Evolutionary conservation across 2,329 filamentous ascomycete genomes (phyloP), one percentile per base, ranked within the genome.

Genomic region (Macrophomina tecta): DNA sequence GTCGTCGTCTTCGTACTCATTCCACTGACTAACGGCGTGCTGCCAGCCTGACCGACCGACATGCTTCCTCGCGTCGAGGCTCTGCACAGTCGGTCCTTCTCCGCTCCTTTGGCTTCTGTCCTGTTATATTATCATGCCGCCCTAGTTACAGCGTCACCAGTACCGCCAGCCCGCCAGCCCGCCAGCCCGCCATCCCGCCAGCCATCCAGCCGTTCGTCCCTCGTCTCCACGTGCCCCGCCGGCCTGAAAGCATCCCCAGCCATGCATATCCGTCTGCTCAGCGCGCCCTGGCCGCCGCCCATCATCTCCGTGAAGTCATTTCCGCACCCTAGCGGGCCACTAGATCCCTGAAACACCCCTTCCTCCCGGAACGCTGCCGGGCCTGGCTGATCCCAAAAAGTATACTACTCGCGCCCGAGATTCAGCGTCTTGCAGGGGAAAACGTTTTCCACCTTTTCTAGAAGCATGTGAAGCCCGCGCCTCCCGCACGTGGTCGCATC

Each of bases 401-500:
- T 38, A 18, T 38, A 12, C 23, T 23, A 23, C 28, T 28, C 52
- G 52, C n/a, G 52, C 14, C 52, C 32, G 52, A 55, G 52, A 55
- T 55, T 55, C 52, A 38, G 34, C 52, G 32, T 12, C 28, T 52
- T 23, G 53, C 53, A 58, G 52, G 52, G 42, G 63, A 56, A 38
- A 65, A 58, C 52, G 53, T 65, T 65, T 56, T 48, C 63, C 63
- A 63, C 51, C 63, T 65, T 49, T 65, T 65, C 63, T 38, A 65
- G 63, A 65, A 65, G 52, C 63, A 58, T 65, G 63, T 58, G 51
- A 65, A 55, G 48, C 45, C 40, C 40, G 3, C 5, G 55, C 36
- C 62, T 55, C 30, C 63, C 63, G 52, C 63, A 65, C 63, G 63
- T 65, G 63, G 63, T 48, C 42, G 58, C 58, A 49, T 49, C 58